Conservation (phyloP, 352 stramenopile genomes). For the Ophiocytium majus region DNA sequence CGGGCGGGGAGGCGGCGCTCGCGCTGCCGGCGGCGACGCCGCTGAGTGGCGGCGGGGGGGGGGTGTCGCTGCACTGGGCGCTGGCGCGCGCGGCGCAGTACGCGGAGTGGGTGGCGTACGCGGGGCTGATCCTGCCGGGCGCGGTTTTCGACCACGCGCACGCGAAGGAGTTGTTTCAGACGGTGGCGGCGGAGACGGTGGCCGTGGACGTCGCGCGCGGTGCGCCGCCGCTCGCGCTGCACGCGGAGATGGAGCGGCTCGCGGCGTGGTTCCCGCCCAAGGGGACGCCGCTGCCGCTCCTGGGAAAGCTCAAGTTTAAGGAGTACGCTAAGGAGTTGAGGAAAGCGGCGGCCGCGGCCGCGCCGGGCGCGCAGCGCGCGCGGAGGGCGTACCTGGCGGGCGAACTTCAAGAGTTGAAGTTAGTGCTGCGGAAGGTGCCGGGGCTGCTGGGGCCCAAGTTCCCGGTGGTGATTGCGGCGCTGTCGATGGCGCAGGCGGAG, state of each 20-base stretch:
- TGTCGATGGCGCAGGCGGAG: conserved; percentile 3
- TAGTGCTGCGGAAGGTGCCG: neutral
- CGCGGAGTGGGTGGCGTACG: conserved; percentile 14
- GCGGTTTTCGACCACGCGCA: neutral
- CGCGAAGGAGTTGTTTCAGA: neutral
- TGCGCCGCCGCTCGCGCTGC: neutral
- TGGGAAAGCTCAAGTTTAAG: conserved; percentile 24
- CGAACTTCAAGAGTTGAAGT: neutral
- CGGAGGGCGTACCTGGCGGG: neutral
- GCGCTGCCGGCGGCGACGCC: conserved; percentile 17
- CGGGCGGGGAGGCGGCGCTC: neutral
- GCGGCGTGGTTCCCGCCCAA: conserved; percentile 22
- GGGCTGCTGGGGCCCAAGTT: conserved; percentile 27
- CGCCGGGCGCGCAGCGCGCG: neutral
- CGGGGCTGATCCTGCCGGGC: neutral
- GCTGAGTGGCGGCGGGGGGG: neutral
- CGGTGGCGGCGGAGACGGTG: neutral
- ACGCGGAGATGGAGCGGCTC: conserved; percentile 11
- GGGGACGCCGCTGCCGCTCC: neutral
- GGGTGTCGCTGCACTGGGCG: conserved; percentile 13
- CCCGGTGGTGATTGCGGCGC: conserved; percentile 13
- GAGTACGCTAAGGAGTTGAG: conserved; percentile 23
- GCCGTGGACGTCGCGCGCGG: conserved; percentile 3
- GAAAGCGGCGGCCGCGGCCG: neutral
- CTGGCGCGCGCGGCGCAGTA: neutral